A percentile compares a stretch with the other conserved stretches of the same genome.
Conservation (phyloP, 805 yeast species). For the Ogataea wickerhamii region DNA sequence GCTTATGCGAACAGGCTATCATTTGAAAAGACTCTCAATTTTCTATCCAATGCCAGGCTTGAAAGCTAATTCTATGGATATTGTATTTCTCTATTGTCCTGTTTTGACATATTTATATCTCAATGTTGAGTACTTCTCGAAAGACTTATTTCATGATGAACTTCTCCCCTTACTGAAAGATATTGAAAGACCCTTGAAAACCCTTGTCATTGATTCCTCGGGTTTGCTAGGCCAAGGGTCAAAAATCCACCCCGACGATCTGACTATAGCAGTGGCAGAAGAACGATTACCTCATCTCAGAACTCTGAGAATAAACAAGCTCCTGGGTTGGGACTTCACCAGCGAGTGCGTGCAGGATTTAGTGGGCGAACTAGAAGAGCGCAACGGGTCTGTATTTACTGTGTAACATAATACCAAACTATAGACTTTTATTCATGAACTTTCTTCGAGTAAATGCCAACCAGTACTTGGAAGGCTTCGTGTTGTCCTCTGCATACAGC, state of each 20-base stretch:
- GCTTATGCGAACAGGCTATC: constrained; percentile 60
- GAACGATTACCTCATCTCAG: constrained; percentile 66
- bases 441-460: constrained; percentile 90
- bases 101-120: constrained; percentile 58
- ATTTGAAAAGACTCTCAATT: constrained; percentile 59
- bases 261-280: constrained; percentile 80
- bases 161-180: constrained; percentile 34
- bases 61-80: constrained; percentile 65
- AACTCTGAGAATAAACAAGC: constrained; percentile 63
- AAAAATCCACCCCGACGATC: constrained; percentile 82
- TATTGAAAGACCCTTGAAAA: constrained; percentile 45
- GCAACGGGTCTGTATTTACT: constrained; percentile 70
- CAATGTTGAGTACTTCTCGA: constrained; percentile 73
- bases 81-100: constrained; percentile 73
- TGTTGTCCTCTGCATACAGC: constrained; percentile 57
- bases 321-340: constrained; percentile 80
- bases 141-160: constrained; percentile 48
- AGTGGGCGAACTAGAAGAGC: constrained; percentile 65
- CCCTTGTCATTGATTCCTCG: constrained; percentile 72
- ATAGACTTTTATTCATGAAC: constrained; percentile 90
- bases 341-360: constrained; percentile 61
- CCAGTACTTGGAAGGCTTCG: constrained; percentile 87
- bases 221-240: constrained; percentile 83
- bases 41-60: constrained; percentile 89
- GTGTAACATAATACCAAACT: constrained; percentile 18